These are phyloP conservation scores for Euphorbia peplus DNA, from an alignment of 345 rosid genomes.

Conservation along the genomic window DNA sequence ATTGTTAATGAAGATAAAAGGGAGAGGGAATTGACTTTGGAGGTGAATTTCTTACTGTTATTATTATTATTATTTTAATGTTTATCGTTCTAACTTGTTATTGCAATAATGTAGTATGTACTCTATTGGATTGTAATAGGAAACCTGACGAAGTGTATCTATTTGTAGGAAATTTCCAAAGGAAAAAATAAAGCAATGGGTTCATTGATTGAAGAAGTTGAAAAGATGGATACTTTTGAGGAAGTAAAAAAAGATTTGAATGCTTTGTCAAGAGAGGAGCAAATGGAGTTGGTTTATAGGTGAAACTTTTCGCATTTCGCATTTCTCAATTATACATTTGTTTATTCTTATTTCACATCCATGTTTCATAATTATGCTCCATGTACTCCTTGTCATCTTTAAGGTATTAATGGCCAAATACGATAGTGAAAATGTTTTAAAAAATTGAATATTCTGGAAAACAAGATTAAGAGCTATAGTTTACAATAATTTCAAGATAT, in stretches of 20 bases:
- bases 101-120: not conserved
- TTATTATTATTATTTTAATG: constrained; percentile 4
- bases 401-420: not conserved
- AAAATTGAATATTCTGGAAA: not conserved
- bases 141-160: constrained; percentile 1
- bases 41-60: constrained; percentile 48
- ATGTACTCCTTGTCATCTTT: not conserved
- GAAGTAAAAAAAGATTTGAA: constrained; percentile 67
- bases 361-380: not conserved
- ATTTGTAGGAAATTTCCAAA: constrained; percentile 55
- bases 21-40: constrained; percentile 61
- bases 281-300: constrained; percentile 85
- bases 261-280: constrained; percentile 79
- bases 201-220: constrained; percentile 26
- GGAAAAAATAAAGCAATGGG: constrained; percentile 32
- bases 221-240: constrained; percentile 31
- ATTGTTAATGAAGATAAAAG: constrained; percentile 49
- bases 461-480: not conserved
- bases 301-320: constrained; percentile 18
- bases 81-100: constrained; percentile 1
- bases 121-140: not conserved
- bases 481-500: not conserved
- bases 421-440: not conserved
- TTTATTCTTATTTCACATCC: not conserved
- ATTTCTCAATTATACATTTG: not conserved